phyloP scores from a whole-genome alignment of 1,139 yeast species.

The Saccharomyces pastorianus region DNA sequence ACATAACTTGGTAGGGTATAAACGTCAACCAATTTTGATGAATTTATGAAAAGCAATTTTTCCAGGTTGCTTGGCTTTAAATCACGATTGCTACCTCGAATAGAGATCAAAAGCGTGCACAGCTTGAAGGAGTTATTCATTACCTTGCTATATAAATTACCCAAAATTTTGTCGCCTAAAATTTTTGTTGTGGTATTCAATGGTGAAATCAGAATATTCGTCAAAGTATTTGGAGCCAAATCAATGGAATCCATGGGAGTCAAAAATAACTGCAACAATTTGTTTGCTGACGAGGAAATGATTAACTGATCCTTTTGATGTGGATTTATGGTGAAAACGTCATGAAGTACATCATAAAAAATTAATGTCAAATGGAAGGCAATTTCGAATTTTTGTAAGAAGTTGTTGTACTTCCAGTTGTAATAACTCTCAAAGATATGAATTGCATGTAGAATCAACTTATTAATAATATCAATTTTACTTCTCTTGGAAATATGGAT shows the following conservation, averaged over 20 bases:
- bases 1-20: conserved; percentile 42
- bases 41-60: conserved; percentile 44
- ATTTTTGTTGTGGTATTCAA: conserved; percentile 18
- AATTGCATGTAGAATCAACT: conserved; percentile 49
- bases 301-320: background rate
- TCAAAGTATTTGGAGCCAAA: conserved; percentile 43
- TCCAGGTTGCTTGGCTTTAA: conserved; percentile 60
- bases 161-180: conserved; percentile 18
- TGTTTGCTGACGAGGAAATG: conserved; percentile 35
- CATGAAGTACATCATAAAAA: conserved; percentile 47
- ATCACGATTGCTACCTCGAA: conserved; percentile 43
- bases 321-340: conserved; percentile 53
- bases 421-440: conserved; percentile 67
- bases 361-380: conserved; percentile 51
- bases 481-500: conserved; percentile 38
- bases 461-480: conserved; percentile 50
- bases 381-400: conserved; percentile 52
- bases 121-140: conserved; percentile 35
- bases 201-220: conserved; percentile 39
- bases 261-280: conserved; percentile 51
- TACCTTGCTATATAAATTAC: conserved; percentile 21
- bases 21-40: conserved; percentile 52
- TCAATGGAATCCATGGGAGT: conserved; percentile 43
- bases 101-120: conserved; percentile 41
- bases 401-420: conserved; percentile 56